Evolutionary conservation across 345 rosid genomes (phyloP).

Genomic region (Stellera chamaejasme): DNA sequence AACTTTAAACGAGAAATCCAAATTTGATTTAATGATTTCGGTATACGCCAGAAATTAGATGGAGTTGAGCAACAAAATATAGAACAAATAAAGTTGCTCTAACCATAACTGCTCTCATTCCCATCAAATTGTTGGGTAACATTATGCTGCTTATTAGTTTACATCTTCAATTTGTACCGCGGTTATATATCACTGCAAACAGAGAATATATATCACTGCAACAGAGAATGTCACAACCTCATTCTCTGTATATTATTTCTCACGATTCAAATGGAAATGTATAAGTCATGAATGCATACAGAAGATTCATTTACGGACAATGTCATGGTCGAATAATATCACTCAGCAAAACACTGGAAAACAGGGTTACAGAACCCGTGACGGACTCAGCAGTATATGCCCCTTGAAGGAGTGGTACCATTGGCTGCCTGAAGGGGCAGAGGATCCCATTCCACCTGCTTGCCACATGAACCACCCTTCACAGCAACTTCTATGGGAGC

Average conservation of each 20-base stretch:
- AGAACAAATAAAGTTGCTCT: too few relatives aligned
- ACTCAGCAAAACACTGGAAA: not conserved
- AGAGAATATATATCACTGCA: conserved; percentile 7
- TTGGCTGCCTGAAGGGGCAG: conserved; percentile 26
- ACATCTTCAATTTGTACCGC: not conserved
- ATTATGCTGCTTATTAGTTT: conserved; percentile 8
- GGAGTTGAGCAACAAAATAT: too few relatives aligned
- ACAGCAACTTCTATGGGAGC: conserved; percentile 22
- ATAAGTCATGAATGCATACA: too few relatives aligned
- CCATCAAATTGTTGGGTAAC: too few relatives aligned
- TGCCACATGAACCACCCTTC: conserved; percentile 24
- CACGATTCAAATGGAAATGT: not conserved
- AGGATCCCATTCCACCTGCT: conserved; percentile 32
- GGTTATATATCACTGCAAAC: conserved; percentile 1
- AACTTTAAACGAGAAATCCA: too few relatives aligned
- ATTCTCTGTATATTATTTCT: not conserved
- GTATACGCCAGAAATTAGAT: too few relatives aligned
- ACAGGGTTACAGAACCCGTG: not conserved
- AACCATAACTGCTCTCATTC: too few relatives aligned
- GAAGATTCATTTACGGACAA: too few relatives aligned
- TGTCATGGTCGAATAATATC: not conserved
- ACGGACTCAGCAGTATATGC: conserved; percentile 29
- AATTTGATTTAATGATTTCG: too few relatives aligned
- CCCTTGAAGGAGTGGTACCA: conserved; percentile 24
- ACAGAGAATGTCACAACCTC: conserved; percentile 2